Conservation (phyloP, 306 rosid species). For the Datisca glomerata region DNA sequence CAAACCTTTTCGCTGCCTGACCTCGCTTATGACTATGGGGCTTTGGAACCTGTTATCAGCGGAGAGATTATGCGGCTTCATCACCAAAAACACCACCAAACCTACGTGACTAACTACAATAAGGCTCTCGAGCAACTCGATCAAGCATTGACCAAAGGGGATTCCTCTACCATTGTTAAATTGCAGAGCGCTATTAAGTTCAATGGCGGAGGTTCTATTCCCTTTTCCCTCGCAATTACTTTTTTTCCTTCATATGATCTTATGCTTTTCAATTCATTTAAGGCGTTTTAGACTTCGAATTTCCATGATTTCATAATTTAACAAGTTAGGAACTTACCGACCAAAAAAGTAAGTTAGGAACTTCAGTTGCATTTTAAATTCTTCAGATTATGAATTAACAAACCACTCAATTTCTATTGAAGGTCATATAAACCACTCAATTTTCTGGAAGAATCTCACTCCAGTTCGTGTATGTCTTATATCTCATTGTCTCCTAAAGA, state of each 20-base stretch:
- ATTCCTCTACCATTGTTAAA: slow-evolving; percentile 17
- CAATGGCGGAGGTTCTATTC: slow-evolving; percentile 38
- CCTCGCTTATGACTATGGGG: slow-evolving; percentile 76
- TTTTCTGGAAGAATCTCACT: slow-evolving; percentile 35
- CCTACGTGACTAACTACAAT: slow-evolving; percentile 84
- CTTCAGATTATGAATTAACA: not conserved
- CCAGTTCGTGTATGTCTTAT: slow-evolving; percentile 16
- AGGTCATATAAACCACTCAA: slow-evolving; percentile 33
- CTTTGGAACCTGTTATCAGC: slow-evolving; percentile 79
- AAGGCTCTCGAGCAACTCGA: slow-evolving; percentile 87
- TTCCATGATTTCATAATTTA: not conserved
- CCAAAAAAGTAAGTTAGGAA: no score
- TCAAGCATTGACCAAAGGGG: slow-evolving; percentile 43
- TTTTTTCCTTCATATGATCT: no score
- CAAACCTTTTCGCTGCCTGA: slow-evolving; percentile 73
- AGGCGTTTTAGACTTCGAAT: not conserved
- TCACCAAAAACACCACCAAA: slow-evolving; percentile 86
- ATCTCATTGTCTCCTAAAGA: not conserved
- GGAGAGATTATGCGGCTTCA: slow-evolving; percentile 89
- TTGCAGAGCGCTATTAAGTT: slow-evolving; percentile 39
- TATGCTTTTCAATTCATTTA: not conserved
- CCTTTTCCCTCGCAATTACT: not conserved
- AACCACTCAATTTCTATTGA: not conserved
- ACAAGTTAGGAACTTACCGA: no score
- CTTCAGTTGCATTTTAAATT: no score